phyloP scores from a whole-genome alignment of 148 eudicot species.

The Talinum fruticosum region DNA sequence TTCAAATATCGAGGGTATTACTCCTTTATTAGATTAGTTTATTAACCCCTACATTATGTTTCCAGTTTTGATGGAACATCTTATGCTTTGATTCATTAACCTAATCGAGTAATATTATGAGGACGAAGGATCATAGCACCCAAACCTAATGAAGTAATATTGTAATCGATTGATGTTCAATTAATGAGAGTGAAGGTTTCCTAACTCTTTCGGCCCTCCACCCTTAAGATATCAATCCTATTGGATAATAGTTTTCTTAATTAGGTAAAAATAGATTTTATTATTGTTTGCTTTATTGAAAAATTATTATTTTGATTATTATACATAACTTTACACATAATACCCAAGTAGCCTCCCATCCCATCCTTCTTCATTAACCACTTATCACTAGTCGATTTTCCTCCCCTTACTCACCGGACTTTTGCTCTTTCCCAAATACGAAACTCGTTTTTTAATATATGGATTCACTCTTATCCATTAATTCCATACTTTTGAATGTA shows the following conservation, averaged over 20 bases:
- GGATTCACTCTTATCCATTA: too few relatives aligned
- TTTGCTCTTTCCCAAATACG: too few relatives aligned
- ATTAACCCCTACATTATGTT: not conserved
- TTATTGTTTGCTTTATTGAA: not conserved
- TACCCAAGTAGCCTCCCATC: too few relatives aligned
- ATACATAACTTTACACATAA: not conserved
- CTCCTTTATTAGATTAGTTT: not conserved
- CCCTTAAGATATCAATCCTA: not conserved
- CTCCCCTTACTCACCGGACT: too few relatives aligned
- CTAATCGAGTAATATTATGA: not conserved
- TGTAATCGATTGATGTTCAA: not conserved
- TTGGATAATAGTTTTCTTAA: not conserved
- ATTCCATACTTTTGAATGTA: too few relatives aligned
- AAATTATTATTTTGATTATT: not conserved
- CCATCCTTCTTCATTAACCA: too few relatives aligned
- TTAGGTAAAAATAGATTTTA: not conserved
- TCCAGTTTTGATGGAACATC: not conserved
- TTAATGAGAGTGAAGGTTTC: not conserved
- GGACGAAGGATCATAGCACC: not conserved
- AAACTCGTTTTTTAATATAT: too few relatives aligned
- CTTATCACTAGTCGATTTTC: too few relatives aligned
- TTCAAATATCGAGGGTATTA: too few relatives aligned
- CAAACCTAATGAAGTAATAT: not conserved
- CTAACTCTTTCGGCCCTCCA: not conserved
- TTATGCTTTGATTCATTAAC: not conserved